Base-by-base conservation (phyloP, 2,329 filamentous ascomycete genomes). In the Lecanicillium sp. region DNA sequence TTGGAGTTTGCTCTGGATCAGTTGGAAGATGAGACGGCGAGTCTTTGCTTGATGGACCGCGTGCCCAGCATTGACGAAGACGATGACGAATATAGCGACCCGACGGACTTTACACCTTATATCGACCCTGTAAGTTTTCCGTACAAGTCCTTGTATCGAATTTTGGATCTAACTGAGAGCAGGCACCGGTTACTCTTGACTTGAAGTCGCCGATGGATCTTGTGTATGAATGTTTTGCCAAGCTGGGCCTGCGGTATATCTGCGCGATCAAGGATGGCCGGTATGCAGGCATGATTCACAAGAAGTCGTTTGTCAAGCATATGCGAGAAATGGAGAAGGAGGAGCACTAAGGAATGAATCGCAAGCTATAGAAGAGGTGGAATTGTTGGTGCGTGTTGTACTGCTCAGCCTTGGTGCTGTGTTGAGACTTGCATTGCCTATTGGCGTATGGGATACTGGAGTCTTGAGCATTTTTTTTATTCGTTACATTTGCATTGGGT, bases 231-330 rank as follows among this genome's bases (percentile, higher is more conserved):
- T 90, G 88, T 53, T 98, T 96, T 58, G 85, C 86, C 36, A 98
- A 98, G 62, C 70, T 98, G 8, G 92, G 92, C 2, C 62, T 98
- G 48, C 73, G 92, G 45, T 96, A 95, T 59, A 83, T 98, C 35
- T 96, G 92, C 56, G 88, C 95, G 4, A 66, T 92, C 18, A 76
- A 75, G 40, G 80, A 95, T 48, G 92, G 92, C 17, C 78, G 78
- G 44, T 98, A 86, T 62, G 85, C 84, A 3, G 92, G 92, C 45
- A 75, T 98, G 70, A 87, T 94, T 36, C 92, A 98, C 62, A 96
- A 96, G 68, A 98, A 98, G 68, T 82, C 80, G 4, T 96, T 98
- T 65, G 90, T 95, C 43, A 89, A 86, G 59, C 95, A 94, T 56
- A 83, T 94, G 61, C 86, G 89, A 49, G 83, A 94, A 54, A 64